phyloP scores from a whole-genome alignment of 805 yeast species.

The Huiozyma sinensis region DNA sequence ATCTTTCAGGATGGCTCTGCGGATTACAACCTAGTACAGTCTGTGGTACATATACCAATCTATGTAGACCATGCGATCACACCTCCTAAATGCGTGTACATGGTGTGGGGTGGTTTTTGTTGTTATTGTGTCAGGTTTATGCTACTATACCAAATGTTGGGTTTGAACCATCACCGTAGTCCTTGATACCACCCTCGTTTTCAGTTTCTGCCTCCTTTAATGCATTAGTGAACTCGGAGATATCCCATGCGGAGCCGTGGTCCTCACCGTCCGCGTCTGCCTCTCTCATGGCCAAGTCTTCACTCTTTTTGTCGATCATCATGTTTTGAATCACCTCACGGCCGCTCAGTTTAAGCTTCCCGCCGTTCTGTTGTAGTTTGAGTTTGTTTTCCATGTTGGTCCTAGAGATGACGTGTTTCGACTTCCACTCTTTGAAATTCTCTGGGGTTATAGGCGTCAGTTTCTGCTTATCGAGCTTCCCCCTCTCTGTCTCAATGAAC shows the following conservation, averaged over 20 bases:
- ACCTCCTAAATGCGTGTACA: too few species aligned
- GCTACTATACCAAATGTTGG: conserved; percentile 26
- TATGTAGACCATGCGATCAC: too few species aligned
- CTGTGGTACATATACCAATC: too few species aligned
- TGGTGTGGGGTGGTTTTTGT: too few species aligned
- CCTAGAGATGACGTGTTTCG: conserved; percentile 50
- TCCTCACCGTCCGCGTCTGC: conserved; percentile 28
- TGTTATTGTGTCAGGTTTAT: background rate
- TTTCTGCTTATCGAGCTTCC: conserved; percentile 55
- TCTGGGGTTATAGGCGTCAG: conserved; percentile 83
- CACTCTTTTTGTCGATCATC: conserved; percentile 14
- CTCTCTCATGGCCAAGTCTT: conserved; percentile 26
- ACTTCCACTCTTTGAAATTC: conserved; percentile 75
- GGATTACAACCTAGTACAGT: too few species aligned
- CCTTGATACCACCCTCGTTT: conserved; percentile 40
- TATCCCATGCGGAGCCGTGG: conserved; percentile 34
- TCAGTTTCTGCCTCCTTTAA: conserved; percentile 28
- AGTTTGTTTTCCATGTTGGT: conserved; percentile 32
- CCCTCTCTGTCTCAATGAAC: conserved; percentile 88
- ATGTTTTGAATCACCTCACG: conserved; percentile 56
- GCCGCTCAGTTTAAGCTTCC: conserved; percentile 49
- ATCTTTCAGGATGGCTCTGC: too few species aligned
- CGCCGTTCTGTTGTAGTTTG: conserved; percentile 14
- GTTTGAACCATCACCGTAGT: conserved; percentile 60
- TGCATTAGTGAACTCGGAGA: conserved; percentile 32